Evolutionary conservation across 1,284 basidiomycete species (phyloP).

Genomic region (Apiotrichum mycotoxinovorans): DNA sequence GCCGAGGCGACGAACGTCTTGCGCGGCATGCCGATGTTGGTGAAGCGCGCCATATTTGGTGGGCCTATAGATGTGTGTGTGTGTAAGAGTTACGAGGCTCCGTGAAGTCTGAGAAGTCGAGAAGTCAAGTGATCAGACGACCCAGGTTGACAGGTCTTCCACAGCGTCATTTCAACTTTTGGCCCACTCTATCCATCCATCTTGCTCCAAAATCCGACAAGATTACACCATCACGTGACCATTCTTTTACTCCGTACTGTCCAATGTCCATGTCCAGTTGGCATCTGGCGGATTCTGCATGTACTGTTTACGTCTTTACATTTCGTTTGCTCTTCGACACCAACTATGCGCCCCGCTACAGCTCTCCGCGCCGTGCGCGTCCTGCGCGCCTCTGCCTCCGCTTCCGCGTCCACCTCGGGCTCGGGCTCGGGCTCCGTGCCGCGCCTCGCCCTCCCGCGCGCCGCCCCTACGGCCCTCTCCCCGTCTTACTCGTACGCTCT

Average conservation of each 20-base stretch:
- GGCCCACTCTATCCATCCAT: no score
- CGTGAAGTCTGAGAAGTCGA: background rate
- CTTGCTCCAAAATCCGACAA: no score
- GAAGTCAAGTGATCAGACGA: slow-evolving; percentile 3
- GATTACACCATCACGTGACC: no score
- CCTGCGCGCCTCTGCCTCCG: background rate
- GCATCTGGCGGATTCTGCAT: no score
- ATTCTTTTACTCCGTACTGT: no score
- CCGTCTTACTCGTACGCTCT: background rate
- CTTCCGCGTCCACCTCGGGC: no score
- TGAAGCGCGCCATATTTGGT: slow-evolving; percentile 48
- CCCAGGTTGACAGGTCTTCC: no score
- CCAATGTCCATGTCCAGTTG: no score
- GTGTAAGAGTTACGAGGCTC: background rate
- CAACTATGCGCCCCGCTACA: background rate
- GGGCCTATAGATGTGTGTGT: background rate
- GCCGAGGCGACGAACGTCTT: slow-evolving; percentile 46
- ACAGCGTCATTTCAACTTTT: no score
- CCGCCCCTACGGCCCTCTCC: background rate
- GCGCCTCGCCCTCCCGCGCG: background rate
- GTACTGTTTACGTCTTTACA: no score
- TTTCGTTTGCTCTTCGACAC: no score
- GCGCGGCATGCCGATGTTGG: slow-evolving; percentile 48
- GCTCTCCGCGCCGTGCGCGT: background rate
- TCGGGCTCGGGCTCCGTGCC: background rate